Evolutionary conservation across 208 protist genomes (phyloP).

Genomic region (Acanthamoeba castellanii): DNA sequence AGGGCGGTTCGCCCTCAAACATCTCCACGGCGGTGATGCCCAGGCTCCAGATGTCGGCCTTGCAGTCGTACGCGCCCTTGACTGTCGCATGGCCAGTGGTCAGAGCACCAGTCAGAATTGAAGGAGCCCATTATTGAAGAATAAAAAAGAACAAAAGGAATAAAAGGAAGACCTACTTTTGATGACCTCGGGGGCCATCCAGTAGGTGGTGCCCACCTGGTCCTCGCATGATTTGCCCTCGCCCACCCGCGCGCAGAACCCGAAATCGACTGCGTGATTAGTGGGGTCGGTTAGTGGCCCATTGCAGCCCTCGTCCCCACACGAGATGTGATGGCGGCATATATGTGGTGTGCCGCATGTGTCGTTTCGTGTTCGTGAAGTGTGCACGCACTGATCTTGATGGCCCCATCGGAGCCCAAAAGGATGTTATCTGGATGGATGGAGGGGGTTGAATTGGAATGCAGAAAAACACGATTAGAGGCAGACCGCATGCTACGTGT

Average conservation of each 20-base stretch:
- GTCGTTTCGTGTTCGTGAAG: constrained; percentile 79
- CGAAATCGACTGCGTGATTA: constrained; percentile 65
- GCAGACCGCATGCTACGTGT: too few relatives aligned
- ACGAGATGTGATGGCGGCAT: too few relatives aligned
- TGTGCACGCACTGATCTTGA: constrained; percentile 85
- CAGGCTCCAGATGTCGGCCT: constrained; percentile 51
- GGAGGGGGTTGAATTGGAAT: too few relatives aligned
- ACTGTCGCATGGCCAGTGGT: not conserved
- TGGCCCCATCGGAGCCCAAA: constrained; percentile 76
- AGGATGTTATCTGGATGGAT: constrained; percentile 92
- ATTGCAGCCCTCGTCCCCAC: too few relatives aligned
- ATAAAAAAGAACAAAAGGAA: not conserved
- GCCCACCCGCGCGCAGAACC: constrained; percentile 27
- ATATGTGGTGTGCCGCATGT: constrained; percentile 80
- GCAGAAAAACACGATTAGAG: too few relatives aligned
- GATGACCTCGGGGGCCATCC: too few relatives aligned
- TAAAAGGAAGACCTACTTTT: not conserved
- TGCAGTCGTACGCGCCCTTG: constrained; percentile 24
- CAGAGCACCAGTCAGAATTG: too few relatives aligned
- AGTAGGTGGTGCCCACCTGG: constrained; percentile 88
- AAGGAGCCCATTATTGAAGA: not conserved
- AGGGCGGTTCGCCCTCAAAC: constrained; percentile 68
- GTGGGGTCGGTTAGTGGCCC: too few relatives aligned
- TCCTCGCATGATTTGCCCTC: constrained; percentile 35
- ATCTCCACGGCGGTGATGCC: constrained; percentile 31